Evolutionary conservation across 2,329 filamentous ascomycete species (phyloP), one percentile per base, ranked within the genome.

Genomic region (Trichoderma harzianum): DNA sequence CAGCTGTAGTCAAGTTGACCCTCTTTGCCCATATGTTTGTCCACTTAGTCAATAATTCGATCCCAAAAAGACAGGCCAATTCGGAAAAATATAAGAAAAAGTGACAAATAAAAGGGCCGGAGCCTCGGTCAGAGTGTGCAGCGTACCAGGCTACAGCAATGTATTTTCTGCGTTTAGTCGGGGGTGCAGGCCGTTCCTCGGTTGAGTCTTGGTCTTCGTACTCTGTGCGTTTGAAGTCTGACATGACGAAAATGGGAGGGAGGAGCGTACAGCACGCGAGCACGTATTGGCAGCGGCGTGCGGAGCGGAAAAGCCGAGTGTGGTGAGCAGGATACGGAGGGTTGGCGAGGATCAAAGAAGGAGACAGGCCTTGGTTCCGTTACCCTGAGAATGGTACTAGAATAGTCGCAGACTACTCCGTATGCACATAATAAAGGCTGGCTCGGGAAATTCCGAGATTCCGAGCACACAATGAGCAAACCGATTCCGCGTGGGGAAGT

Each of bases 81-180:
- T n/a, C 16, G 39, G 39, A n/a, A 0, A 43, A 43, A 4, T 18
- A 43, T 18, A n/a, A 43, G 16, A n/a, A n/a, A 43, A 18, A n/a
- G 39, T 18, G 39, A 43, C 39, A 43, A 3, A 43, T 43, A 43
- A 43, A 43, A 18, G 16, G 16, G 39, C 16, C 16, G 18, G 39
- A n/a, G 16, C 7, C 39, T 43, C 47, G 5, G 47, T 53, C 21
- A 24, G 47, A 53, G 21, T 53, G 47, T 24, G 47, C 8, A 53
- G 11, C 47, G n/a, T 74, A 82, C 81, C 80, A 82, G 18, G 81
- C 81, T 5, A 80, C 77, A 7, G 81, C 74, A 0, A 80, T 82
- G 70, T 82, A 82, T 72, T 81, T 82, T 1, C 80, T 79, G 53
- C 66, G 55, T 24, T 53, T 53, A 53, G 47, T 53, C 12, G 47